Evolutionary conservation across 768 basidiomycete species (phyloP), one percentile per base, ranked within the genome.

Genomic region (Phaeotremella fagi): DNA sequence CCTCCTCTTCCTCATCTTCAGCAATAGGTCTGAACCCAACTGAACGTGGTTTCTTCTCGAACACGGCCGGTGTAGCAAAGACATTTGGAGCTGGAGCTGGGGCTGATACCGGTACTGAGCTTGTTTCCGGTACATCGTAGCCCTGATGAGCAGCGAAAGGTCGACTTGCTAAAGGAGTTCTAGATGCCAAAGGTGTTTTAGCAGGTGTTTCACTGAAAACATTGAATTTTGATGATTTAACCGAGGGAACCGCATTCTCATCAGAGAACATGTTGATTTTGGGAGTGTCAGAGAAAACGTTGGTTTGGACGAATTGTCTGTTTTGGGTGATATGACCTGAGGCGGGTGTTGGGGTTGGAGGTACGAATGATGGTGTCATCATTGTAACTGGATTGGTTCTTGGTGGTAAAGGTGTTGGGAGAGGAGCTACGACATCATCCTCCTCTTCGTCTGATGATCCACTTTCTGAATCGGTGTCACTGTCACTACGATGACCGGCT

Each of bases 331-430:
- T 18, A 37, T 55, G 50, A 5, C 66, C 70, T 27, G 64, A 61
- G 4, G 72, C 70, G 2, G 75, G 75, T 2, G 75, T 76, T 2
- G 75, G 75, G 3, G 75, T 75, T 1, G 74, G 70, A 4, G 75
- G 73, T 0, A 74, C 62, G 31, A 61, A 60, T 9, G 62, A 57
- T 27, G 69, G 57, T 57, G 72, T 70, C 12, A 57, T 29, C 20
- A 70, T 57, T 14, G 57, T 6, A 18, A 41, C 42, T 22, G 38
- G 60, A n/a, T 54, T 42, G 16, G 50, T 35, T 4, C 62, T 60
- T 14, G 57, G 27, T 1, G 71, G 73, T 12, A 71, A 50, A 4
- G 70, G 70, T 9, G 72, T 73, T 6, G 72, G 68, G 5, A 54
- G 51, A 6, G 46, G 25, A 26, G 59, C 55, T 25, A 48, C 57